Percentiles rank a stretch among this genome's conserved stretches.
Conservation (phyloP, 2,329 filamentous ascomycete species). For the Talaromyces albobiverticillius region DNA sequence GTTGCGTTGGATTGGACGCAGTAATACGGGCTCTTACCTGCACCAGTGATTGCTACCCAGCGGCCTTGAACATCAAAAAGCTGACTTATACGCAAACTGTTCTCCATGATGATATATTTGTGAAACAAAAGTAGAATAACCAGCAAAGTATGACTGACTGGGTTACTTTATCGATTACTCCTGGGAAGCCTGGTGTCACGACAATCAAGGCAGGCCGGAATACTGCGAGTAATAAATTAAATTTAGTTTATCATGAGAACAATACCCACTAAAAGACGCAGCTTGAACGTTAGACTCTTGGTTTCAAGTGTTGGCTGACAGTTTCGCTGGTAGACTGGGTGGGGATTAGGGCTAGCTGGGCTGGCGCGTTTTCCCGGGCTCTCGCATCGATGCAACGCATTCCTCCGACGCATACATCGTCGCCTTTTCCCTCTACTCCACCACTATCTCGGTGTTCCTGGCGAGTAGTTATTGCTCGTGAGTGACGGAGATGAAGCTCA, state of each 20-base stretch:
- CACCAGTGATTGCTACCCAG: constrained; percentile 14
- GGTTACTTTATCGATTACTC: background rate
- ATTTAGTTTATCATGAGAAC: too few relatives aligned
- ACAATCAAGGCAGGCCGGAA: too few relatives aligned
- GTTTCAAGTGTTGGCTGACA: too few relatives aligned
- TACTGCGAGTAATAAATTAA: too few relatives aligned
- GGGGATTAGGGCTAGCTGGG: too few relatives aligned
- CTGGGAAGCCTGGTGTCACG: too few relatives aligned
- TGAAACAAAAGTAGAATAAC: background rate
- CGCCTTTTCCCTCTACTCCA: background rate
- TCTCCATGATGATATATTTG: background rate
- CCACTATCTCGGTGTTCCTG: background rate
- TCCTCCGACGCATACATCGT: background rate
- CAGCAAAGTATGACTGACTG: background rate
- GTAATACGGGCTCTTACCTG: constrained; percentile 3
- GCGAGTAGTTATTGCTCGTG: background rate
- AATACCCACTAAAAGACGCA: too few relatives aligned
- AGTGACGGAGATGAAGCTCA: background rate
- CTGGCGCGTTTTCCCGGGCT: constrained; percentile 2
- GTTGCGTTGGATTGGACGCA: background rate
- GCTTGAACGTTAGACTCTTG: too few relatives aligned
- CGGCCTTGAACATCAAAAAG: constrained; percentile 4
- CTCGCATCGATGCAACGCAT: background rate
- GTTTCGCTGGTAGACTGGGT: too few relatives aligned
- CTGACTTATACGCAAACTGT: background rate